phyloP scores from a whole-genome alignment of 2,329 filamentous ascomycete species.

The Ascomycota sp. region DNA sequence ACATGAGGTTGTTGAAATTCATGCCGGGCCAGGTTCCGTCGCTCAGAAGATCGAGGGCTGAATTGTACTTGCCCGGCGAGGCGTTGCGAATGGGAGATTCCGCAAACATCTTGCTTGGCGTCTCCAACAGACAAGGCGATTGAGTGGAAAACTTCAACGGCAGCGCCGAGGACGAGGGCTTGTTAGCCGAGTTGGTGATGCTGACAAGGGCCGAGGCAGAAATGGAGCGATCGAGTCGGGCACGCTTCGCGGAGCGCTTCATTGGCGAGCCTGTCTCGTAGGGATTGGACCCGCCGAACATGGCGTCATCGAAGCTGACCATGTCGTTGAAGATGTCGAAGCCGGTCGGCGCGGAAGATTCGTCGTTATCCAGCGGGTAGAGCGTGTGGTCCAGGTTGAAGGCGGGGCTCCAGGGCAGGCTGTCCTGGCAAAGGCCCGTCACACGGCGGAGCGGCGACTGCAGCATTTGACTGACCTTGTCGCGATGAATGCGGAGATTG shows the following conservation, averaged over 20 bases:
- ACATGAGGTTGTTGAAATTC: conserved; percentile 18
- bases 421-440: conserved; percentile 20
- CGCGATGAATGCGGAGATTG: conserved; percentile 72
- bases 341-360: conserved; percentile 25
- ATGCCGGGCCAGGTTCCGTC: conserved; percentile 19
- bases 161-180: conserved; percentile 28
- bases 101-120: conserved; percentile 32
- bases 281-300: conserved; percentile 20
- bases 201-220: conserved; percentile 43
- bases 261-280: conserved; percentile 41
- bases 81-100: conserved; percentile 13
- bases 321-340: conserved; percentile 42
- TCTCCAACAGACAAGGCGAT: conserved; percentile 22
- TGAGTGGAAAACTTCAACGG: conserved; percentile 26
- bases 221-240: conserved; percentile 40
- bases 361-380: conserved; percentile 28
- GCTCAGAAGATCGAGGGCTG: conserved; percentile 12
- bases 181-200: conserved; percentile 32
- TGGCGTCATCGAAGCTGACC: conserved; percentile 9
- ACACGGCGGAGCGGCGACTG: conserved; percentile 48
- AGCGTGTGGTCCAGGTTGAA: conserved; percentile 40
- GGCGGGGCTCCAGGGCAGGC: conserved; percentile 43
- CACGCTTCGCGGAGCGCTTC: conserved; percentile 40
- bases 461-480: conserved; percentile 61
- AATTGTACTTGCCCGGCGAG: conserved; percentile 31